Evolutionary conservation across 345 rosid species (phyloP), one percentile per base, ranked within the genome.

Genomic region (Citrus maxima): DNA sequence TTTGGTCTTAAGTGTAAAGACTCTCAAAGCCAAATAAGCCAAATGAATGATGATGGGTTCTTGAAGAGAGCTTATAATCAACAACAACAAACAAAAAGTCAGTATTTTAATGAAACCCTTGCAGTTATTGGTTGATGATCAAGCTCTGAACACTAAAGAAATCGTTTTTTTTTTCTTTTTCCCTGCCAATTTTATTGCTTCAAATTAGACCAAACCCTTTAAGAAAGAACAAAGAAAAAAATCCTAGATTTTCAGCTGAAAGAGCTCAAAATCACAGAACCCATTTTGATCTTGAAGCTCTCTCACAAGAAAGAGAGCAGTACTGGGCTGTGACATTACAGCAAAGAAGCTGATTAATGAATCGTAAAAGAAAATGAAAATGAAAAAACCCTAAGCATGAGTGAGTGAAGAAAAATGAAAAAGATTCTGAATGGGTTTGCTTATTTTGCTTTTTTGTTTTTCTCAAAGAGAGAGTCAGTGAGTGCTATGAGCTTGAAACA

Each of bases 271-370:
- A 79, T 46, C 76, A 75, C 61, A 21, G 37, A 40, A 35, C 16
- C 49, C 49, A 8, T 13, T 27, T 28, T 60, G 73, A 74, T 80
- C 67, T 68, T 72, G 79, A 81, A n/a, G 82, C 76, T 75, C 85
- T 86, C 88, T 82, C 90, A 80, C 58, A 34, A 54, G 67, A 69
- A 86, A 85, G 90, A 89, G 90, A 83, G 89, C 88, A 78, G 40
- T 24, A 24, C 22, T 56, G 2, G 64, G 58, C 7, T 59, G 81
- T 70, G 77, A 71, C 91, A 88, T 88, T 60, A 82, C 74, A 84
- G 67, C 79, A 12, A 46, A 46, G 16, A 46, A 46, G 13, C 16
- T 46, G 51, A 46, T 46, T 49, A 73, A 58, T 73, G 32, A 34
- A 55, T 30, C 6, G 42, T 27, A 38, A 80, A 63, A 81, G 59